Conservation (phyloP, 192 early-diverging fungal genomes). For the Obelidium mucronatum region DNA sequence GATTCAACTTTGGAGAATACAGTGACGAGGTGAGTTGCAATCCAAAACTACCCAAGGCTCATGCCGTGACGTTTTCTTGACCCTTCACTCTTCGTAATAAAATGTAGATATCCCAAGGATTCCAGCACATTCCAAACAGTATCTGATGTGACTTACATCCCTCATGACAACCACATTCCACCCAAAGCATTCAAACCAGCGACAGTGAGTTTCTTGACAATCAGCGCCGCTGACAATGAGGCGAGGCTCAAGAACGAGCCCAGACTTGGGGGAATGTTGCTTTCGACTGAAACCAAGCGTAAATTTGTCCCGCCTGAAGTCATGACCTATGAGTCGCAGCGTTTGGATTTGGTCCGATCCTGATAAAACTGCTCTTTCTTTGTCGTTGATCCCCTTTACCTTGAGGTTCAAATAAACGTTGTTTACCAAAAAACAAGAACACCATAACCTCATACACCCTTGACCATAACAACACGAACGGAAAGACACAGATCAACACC, state of each 20-base stretch:
- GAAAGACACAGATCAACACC: too few species aligned
- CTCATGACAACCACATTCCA: not conserved
- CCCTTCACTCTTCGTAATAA: not conserved
- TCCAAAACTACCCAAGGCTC: not conserved
- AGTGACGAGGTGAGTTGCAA: slow-evolving; percentile 26
- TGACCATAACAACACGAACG: too few species aligned
- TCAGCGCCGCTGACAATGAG: not conserved
- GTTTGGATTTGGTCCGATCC: not conserved
- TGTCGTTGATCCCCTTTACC: too few species aligned
- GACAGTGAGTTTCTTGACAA: slow-evolving; percentile 1
- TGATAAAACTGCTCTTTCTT: too few species aligned
- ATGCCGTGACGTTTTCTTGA: too few species aligned
- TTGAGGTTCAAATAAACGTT: too few species aligned
- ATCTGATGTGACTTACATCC: slow-evolving; percentile 9
- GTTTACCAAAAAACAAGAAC: too few species aligned
- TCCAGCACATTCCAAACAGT: slow-evolving; percentile 22
- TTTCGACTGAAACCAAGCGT: slow-evolving; percentile 13
- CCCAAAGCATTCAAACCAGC: slow-evolving; percentile 7
- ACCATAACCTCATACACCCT: too few species aligned
- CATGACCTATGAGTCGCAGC: slow-evolving; percentile 17
- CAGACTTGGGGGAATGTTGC: not conserved
- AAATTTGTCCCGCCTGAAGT: slow-evolving; percentile 28
- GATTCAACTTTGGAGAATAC: slow-evolving; percentile 25
- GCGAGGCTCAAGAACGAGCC: not conserved
- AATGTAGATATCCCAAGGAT: slow-evolving; percentile 21